Conservation (phyloP, 345 rosid species). For the Murraya koenigii region DNA sequence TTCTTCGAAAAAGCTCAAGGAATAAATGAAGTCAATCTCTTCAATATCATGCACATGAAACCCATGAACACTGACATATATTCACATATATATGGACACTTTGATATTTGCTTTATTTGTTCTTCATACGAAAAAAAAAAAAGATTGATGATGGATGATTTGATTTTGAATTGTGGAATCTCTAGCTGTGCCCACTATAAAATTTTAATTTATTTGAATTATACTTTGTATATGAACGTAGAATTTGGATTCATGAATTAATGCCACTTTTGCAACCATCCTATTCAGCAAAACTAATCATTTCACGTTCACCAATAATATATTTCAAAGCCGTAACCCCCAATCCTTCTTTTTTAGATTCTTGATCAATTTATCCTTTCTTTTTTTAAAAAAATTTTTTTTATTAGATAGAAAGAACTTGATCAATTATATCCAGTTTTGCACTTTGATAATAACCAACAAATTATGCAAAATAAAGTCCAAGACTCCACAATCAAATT, state of each 20-base stretch:
- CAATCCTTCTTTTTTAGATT: background rate
- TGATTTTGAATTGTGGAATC: constrained; percentile 2
- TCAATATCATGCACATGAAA: constrained; percentile 20
- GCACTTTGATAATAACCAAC: background rate
- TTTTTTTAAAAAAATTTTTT: too few species aligned
- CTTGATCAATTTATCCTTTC: background rate
- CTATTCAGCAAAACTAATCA: constrained; percentile 9
- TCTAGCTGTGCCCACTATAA: constrained; percentile 12
- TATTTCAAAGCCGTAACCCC: background rate
- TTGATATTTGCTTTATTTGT: background rate
- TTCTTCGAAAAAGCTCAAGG: too few species aligned
- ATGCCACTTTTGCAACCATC: background rate
- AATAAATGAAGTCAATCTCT: constrained; percentile 7
- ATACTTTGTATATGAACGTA: background rate
- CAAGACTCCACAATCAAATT: background rate
- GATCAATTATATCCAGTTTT: background rate
- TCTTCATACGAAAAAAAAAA: background rate
- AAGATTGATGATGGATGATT: constrained; percentile 2
- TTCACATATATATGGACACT: background rate
- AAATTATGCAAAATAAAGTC: background rate
- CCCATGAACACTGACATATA: constrained; percentile 1
- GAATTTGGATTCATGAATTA: constrained; percentile 1
- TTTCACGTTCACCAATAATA: constrained; percentile 2
- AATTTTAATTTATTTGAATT: background rate
- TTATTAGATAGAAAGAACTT: background rate